Conservation (phyloP, 148 eudicot species). For the Camellia granthamiana region DNA sequence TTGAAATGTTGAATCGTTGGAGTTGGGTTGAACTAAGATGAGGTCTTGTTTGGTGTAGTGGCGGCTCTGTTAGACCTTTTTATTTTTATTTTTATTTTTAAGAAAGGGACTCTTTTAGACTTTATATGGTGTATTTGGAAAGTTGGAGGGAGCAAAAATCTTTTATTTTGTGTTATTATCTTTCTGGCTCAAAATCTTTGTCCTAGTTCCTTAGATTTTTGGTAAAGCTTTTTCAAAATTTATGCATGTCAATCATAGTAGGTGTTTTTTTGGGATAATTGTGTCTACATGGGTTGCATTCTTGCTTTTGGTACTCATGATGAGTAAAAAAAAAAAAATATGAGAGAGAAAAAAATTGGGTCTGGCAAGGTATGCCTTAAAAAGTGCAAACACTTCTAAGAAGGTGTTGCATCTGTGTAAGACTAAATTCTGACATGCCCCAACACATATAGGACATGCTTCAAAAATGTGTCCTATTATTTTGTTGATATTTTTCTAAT, state of each 20-base stretch:
- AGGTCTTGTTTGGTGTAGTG: not conserved
- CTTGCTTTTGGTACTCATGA: not conserved
- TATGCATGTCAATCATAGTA: not conserved
- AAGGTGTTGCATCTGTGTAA: no score
- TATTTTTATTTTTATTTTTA: no score
- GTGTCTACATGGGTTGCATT: not conserved
- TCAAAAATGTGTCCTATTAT: no score
- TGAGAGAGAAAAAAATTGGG: no score
- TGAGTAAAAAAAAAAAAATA: not conserved
- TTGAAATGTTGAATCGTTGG: not conserved
- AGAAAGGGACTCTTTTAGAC: not conserved
- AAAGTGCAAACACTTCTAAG: not conserved
- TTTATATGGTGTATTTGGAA: not conserved
- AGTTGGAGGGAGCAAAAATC: not conserved
- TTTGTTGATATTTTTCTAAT: no score
- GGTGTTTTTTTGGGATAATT: not conserved
- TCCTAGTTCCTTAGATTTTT: not conserved
- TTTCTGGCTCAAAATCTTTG: not conserved
- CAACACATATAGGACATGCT: no score
- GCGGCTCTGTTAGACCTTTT: not conserved
- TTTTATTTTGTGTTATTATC: not conserved
- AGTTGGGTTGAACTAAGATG: not conserved
- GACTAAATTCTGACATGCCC: no score
- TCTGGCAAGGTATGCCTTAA: not conserved
- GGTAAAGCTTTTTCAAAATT: not conserved